Conservation (phyloP, 768 basidiomycete species). For the Kondoa malvinella region DNA sequence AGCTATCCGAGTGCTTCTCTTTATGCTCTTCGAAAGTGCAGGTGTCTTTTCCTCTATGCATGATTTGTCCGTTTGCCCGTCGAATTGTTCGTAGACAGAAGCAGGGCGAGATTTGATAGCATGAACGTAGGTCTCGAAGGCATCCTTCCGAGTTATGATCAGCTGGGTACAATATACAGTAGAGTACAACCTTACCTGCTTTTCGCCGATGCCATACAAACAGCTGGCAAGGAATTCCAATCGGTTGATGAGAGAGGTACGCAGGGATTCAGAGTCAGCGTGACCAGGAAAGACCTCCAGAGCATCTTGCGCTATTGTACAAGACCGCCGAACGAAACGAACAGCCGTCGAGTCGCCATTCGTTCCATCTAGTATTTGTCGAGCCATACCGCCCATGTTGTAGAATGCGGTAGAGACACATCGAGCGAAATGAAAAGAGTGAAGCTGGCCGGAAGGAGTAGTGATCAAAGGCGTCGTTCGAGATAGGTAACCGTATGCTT, state of each 20-base stretch:
- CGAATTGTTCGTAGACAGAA: background rate
- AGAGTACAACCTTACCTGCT: background rate
- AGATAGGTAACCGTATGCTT: background rate
- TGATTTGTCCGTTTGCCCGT: too few relatives aligned
- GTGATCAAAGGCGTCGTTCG: background rate
- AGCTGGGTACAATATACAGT: background rate
- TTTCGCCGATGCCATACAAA: constrained; percentile 3
- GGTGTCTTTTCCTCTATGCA: background rate
- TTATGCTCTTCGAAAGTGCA: background rate
- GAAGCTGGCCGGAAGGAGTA: background rate
- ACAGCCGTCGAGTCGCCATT: background rate
- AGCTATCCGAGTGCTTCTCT: background rate
- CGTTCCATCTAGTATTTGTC: background rate
- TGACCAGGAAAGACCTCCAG: background rate
- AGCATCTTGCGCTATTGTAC: background rate
- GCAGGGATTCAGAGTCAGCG: background rate
- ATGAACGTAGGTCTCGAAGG: background rate
- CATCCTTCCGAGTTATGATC: background rate
- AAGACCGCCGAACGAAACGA: background rate
- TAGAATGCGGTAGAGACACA: background rate
- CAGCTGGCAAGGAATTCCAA: background rate
- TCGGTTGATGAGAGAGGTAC: background rate
- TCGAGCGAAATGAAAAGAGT: constrained; percentile 1
- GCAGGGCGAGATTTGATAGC: background rate
- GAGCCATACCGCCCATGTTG: background rate